Evolutionary conservation across 805 yeast genomes (phyloP).

Genomic region (Kurtzmaniella fragi): DNA sequence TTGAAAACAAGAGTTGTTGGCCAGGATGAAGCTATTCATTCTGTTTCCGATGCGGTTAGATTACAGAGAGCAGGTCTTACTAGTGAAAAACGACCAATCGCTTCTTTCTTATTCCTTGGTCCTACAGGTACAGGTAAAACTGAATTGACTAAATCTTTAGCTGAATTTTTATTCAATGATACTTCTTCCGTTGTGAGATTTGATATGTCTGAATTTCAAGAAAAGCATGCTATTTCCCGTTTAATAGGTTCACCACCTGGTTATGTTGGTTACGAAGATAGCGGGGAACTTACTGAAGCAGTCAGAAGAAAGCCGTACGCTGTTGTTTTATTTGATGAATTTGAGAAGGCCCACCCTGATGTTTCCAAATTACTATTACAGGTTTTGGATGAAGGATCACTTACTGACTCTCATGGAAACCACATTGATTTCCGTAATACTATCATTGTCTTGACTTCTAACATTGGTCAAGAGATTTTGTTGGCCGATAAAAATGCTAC

Average conservation of each 20-base stretch:
- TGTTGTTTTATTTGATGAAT: constrained; percentile 89
- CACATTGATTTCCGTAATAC: constrained; percentile 93
- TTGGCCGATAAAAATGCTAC: constrained; percentile 57
- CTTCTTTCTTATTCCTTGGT: constrained; percentile 93
- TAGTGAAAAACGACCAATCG: constrained; percentile 90
- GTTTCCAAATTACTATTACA: constrained; percentile 86
- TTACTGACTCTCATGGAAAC: constrained; percentile 94
- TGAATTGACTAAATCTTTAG: constrained; percentile 87
- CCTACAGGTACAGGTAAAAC: constrained; percentile 99
- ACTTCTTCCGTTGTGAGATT: constrained; percentile 82
- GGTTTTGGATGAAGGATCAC: constrained; percentile 90
- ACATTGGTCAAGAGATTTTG: constrained; percentile 89
- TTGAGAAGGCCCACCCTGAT: constrained; percentile 95
- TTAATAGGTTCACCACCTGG: constrained; percentile 98
- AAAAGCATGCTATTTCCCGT: constrained; percentile 84
- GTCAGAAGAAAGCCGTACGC: constrained; percentile 93
- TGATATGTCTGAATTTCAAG: constrained; percentile 98
- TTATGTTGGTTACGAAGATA: constrained; percentile 91
- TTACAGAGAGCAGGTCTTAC: constrained; percentile 96
- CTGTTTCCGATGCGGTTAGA: constrained; percentile 91
- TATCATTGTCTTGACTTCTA: constrained; percentile 93
- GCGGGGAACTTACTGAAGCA: constrained; percentile 95
- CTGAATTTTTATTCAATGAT: constrained; percentile 88
- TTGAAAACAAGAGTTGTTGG: constrained; percentile 81
- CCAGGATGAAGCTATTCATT: constrained; percentile 89